phyloP scores from a whole-genome alignment of 352 stramenopile species.

The Phytophthora brassicae region DNA sequence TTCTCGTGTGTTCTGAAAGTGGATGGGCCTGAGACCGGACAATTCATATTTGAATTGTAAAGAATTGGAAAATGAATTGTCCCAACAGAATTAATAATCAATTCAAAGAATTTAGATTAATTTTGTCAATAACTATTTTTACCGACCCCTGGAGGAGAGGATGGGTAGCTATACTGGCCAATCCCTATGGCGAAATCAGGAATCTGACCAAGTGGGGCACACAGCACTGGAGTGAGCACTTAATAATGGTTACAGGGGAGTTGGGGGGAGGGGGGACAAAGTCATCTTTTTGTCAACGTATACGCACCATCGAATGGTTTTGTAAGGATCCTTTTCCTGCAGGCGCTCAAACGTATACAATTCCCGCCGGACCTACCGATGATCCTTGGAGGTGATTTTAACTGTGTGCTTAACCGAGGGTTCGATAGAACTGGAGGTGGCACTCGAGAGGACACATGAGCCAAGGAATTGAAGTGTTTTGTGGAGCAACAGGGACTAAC shows the following conservation, averaged over 20 bases:
- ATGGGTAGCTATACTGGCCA: conserved; percentile 8
- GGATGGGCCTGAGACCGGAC: neutral
- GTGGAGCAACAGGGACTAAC: neutral
- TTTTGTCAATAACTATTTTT: neutral
- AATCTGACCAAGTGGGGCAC: neutral
- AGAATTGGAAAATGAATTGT: neutral
- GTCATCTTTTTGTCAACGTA: conserved; percentile 4
- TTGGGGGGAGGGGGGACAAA: neutral
- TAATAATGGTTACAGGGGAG: neutral
- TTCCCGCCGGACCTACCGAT: neutral
- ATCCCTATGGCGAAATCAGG: conserved; percentile 4
- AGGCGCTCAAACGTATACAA: neutral
- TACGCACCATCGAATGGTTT: neutral
- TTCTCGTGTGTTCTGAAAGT: neutral
- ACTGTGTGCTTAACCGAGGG: neutral
- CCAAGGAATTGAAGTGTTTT: neutral
- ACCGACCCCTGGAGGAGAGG: neutral
- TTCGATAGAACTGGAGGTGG: neutral
- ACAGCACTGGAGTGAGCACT: neutral
- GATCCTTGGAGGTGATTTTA: conserved; percentile 8
- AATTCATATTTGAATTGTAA: neutral
- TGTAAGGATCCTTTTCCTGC: neutral
- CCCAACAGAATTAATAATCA: neutral
- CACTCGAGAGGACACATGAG: neutral
- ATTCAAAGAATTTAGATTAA: neutral